Evolutionary conservation across 257 asterid genomes (phyloP), one percentile per base, ranked within the genome.

Genomic region (Solanum clarkiae): DNA sequence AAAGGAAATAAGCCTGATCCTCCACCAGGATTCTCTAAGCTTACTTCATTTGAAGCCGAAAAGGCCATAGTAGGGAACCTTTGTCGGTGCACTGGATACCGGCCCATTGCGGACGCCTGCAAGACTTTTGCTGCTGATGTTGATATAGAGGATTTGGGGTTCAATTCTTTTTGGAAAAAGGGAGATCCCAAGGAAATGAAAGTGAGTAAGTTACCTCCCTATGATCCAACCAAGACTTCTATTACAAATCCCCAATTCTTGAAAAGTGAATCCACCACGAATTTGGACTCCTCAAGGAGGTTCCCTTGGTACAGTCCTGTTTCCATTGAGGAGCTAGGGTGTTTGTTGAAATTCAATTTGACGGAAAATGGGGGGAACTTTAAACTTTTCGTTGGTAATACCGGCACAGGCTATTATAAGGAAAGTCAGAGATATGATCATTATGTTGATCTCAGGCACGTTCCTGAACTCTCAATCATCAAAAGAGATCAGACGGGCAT

Each of bases 81-180:
- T 4, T 93, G 96, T 85, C 90, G 97, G 53, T 93, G 97, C 56
- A 92, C 96, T 54, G 97, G 97, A 51, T 92, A 93, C 87, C 91
- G 97, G 56, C 94, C 97, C 6, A 90, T 92, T 45, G 97, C 95
- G 24, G 97, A 93, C 87, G 97, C 91, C 79, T 93, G 97, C 92
- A 93, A 93, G 88, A 89, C 91, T 87, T 93, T 92, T 63, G 90
- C 95, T 82, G 86, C 91, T 49, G 97, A 93, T 82, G 86, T 91
- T 49, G 97, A 93, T 86, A 89, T 93, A 29, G 97, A 93, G 86
- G 97, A 93, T 90, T 84, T 92, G 86, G 97, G 97, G 84, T 68
- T 92, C 68, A 92, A 91, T 88, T 90, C 91, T 12, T 93, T 90
- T 68, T 92, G 94, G 94, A 88, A 74, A 86, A 90, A 89, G 14